Percentiles rank a stretch among this genome's conserved stretches.
These are phyloP conservation scores for Epicoccum sorghinum DNA, from an alignment of 2,329 filamentous ascomycete species.

Conservation along the genomic window DNA sequence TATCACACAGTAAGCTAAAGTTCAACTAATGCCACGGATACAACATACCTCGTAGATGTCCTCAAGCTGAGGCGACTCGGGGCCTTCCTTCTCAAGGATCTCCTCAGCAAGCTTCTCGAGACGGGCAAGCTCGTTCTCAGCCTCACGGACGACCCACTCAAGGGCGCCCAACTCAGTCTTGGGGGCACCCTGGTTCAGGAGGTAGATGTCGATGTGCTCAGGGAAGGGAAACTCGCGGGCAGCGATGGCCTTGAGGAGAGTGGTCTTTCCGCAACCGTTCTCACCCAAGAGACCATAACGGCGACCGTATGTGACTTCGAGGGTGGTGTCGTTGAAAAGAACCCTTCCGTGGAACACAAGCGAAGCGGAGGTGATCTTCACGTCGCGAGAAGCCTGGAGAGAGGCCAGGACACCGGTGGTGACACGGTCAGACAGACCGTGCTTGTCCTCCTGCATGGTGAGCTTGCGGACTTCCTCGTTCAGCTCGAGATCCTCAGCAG, in stretches of 20 bases:
- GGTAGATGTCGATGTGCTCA: conserved; percentile 96
- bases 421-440: conserved; percentile 95
- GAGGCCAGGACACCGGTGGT: conserved; percentile 96
- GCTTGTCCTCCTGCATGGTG: conserved; percentile 90
- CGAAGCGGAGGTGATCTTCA: conserved; percentile 93
- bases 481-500: conserved; percentile 69
- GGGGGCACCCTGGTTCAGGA: conserved; percentile 95
- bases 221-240: conserved; percentile 95
- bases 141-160: conserved; percentile 96
- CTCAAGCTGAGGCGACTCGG: conserved; percentile 86
- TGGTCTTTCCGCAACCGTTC: conserved; percentile 99
- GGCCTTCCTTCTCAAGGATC: conserved; percentile 88
- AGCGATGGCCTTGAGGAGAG: conserved; percentile 92
- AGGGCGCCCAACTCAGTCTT: conserved; percentile 87
- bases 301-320: conserved; percentile 91
- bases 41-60: conserved; percentile 97
- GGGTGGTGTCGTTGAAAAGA: conserved; percentile 88
- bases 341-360: conserved; percentile 98
- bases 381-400: conserved; percentile 82
- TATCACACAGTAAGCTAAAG: conserved; percentile 50
- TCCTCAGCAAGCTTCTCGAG: conserved; percentile 89
- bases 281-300: conserved; percentile 95
- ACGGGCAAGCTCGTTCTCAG: conserved; percentile 88
- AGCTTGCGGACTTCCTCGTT: conserved; percentile 85
- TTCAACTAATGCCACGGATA: no score